Base-by-base conservation (phyloP, 192 early-diverging fungal species). In the Dimargaris verticillata region DNA sequence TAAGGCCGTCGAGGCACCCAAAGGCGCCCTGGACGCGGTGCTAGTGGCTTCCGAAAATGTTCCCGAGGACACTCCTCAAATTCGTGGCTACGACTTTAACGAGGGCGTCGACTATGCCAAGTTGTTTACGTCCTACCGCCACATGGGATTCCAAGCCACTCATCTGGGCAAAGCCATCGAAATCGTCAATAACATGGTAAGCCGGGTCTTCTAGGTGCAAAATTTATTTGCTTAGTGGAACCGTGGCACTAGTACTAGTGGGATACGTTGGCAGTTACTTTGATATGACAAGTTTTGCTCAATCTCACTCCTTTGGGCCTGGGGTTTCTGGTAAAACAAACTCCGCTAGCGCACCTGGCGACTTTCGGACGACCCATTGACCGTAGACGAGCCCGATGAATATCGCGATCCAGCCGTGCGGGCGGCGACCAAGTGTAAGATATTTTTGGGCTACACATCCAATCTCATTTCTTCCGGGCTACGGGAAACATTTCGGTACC, bases 391-490 rank as follows among this genome's bases (percentile, higher is more conserved):
- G 14, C 64, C 76, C 13, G 79, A 85, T 4, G 74, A 83, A 41
- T 72, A 70, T 17, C 62, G 72, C 38, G 82, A 89, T 47, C 78
- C 82, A 0, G 71, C 76, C 50, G 70, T 76, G 28, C 81, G 90
- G 25, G 62, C 66, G 25, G 71, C 69, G 5, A 78, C 80, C 51
- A 93, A 91, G 70, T 95, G 93, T 79, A 97, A 95, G 73, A 92
- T 99, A 25, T 99, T 96, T 62, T 69, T 99, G 44, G 94, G 94
- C 18, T 99, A 93, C 67, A 99, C 96, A 7, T 99, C 96, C 25
- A 99, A 99, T 65, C 77, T 99, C 5, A 86, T 99, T 17, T 97
- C 96, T 0, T 88, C 88, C 22, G 96, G 96, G 17, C 68, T 97
- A 18, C 82, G 96, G 47, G 96, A 99, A 64, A 75, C 84, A 6